Conservation (phyloP, 345 rosid genomes). For the Noccaea caerulescens region DNA sequence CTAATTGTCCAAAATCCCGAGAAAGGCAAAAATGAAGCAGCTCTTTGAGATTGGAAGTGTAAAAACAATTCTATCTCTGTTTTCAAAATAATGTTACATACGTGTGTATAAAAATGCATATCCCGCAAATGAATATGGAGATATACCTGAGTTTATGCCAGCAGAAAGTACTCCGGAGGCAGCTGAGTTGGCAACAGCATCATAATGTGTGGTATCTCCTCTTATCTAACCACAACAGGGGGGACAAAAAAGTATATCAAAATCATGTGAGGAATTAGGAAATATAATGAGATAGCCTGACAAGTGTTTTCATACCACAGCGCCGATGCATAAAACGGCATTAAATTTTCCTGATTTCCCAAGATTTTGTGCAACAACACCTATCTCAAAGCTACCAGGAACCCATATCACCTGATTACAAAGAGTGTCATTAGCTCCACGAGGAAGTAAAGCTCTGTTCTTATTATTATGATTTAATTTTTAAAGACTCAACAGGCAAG, state of each 20-base stretch:
- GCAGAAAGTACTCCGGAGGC: slow-evolving; percentile 99
- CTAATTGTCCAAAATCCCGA: neutral
- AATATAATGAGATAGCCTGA: neutral
- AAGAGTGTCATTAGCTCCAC: slow-evolving; percentile 19
- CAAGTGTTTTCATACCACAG: slow-evolving; percentile 71
- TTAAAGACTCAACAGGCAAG: neutral
- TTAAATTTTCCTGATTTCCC: slow-evolving; percentile 76
- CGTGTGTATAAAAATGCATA: neutral
- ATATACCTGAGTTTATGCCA: slow-evolving; percentile 80
- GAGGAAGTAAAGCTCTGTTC: slow-evolving; percentile 1
- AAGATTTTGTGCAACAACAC: slow-evolving; percentile 69
- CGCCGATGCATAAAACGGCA: slow-evolving; percentile 88
- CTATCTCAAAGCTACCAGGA: slow-evolving; percentile 92
- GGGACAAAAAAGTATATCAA: slow-evolving; percentile 15
- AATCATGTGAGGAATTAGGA: neutral
- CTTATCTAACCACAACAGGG: slow-evolving; percentile 59
- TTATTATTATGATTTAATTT: neutral
- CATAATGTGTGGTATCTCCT: slow-evolving; percentile 97
- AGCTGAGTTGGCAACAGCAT: slow-evolving; percentile 93
- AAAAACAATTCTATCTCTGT: neutral
- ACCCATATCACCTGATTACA: slow-evolving; percentile 86
- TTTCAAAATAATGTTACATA: neutral
- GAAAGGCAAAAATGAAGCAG: neutral
- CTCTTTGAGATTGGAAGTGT: neutral
- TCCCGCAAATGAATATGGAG: neutral